Evolutionary conservation across 768 basidiomycete species (phyloP).

Genomic region (Xerocomus brunneocitrinus): DNA sequence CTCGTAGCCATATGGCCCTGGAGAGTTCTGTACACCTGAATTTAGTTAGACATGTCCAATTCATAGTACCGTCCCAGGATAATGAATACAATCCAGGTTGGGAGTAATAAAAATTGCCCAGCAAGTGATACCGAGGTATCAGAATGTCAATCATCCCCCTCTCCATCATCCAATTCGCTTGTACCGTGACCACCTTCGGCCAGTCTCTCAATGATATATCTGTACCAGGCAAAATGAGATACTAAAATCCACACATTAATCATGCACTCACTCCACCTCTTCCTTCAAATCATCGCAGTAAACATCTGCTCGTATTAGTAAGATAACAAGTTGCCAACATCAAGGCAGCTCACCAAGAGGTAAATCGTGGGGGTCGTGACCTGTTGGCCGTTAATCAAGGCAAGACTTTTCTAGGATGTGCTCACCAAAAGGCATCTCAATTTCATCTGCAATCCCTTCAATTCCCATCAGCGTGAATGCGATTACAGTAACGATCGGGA

Average conservation of each 20-base stretch:
- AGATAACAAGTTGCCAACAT: neutral
- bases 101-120: neutral
- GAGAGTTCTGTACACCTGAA: slow-evolving; percentile 82
- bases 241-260: neutral
- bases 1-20: slow-evolving; percentile 85
- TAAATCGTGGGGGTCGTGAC: slow-evolving; percentile 61
- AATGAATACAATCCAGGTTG: neutral
- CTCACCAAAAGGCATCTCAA: slow-evolving; percentile 91
- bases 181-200: slow-evolving; percentile 72
- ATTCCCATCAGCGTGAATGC: slow-evolving; percentile 93
- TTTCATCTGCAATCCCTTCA: slow-evolving; percentile 92
- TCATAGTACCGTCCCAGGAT: neutral
- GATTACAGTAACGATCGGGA: slow-evolving; percentile 82
- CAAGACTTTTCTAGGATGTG: neutral
- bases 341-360: slow-evolving; percentile 57
- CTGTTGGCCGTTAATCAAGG: slow-evolving; percentile 28
- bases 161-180: slow-evolving; percentile 73
- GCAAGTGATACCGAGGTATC: neutral
- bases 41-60: slow-evolving; percentile 53
- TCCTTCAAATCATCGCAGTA: slow-evolving; percentile 85
- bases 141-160: slow-evolving; percentile 66
- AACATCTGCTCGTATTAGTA: slow-evolving; percentile 45
- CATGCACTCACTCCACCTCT: slow-evolving; percentile 66
- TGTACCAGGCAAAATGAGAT: slow-evolving; percentile 25
- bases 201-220: slow-evolving; percentile 65